Conservation (phyloP, 345 rosid genomes). For the Pelargonium nanum region DNA sequence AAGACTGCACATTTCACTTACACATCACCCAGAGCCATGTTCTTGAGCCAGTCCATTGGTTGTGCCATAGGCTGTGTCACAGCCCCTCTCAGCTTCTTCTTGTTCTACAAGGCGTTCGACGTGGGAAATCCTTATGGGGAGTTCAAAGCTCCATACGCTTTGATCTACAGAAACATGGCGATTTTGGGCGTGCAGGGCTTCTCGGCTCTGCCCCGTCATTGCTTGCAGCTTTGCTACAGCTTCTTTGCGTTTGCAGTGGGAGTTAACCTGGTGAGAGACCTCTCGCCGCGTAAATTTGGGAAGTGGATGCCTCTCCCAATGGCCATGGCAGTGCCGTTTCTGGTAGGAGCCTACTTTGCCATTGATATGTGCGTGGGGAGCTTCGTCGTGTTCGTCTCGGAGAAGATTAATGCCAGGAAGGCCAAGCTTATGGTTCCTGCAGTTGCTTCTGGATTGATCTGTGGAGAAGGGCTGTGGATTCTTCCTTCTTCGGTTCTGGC, state of each 20-base stretch:
- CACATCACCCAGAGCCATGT: slow-evolving; percentile 90
- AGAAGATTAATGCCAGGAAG: slow-evolving; percentile 44
- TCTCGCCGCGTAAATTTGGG: slow-evolving; percentile 48
- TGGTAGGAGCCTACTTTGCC: slow-evolving; percentile 87
- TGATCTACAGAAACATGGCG: slow-evolving; percentile 85
- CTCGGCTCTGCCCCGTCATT: slow-evolving; percentile 52
- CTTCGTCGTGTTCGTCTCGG: slow-evolving; percentile 48
- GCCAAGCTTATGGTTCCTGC: slow-evolving; percentile 82
- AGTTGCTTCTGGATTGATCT: slow-evolving; percentile 76
- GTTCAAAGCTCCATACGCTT: slow-evolving; percentile 80
- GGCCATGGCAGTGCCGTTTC: slow-evolving; percentile 78
- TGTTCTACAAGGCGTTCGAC: slow-evolving; percentile 83
- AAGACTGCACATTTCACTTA: slow-evolving; percentile 72
- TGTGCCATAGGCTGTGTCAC: slow-evolving; percentile 59
- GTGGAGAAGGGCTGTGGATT: slow-evolving; percentile 91
- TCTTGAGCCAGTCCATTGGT: slow-evolving; percentile 69
- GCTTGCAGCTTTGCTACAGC: slow-evolving; percentile 54
- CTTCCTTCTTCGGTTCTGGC: slow-evolving; percentile 81
- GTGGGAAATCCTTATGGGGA: slow-evolving; percentile 85
- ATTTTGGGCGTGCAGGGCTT: slow-evolving; percentile 49
- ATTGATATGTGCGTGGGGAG: slow-evolving; percentile 83
- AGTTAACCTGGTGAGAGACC: slow-evolving; percentile 56
- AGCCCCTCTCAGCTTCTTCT: slow-evolving; percentile 78
- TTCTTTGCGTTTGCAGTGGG: slow-evolving; percentile 67
- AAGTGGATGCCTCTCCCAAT: slow-evolving; percentile 85